Evolutionary conservation across 164 flowering plant genomes (phyloP).

Genomic region (Hamamelis virginiana): DNA sequence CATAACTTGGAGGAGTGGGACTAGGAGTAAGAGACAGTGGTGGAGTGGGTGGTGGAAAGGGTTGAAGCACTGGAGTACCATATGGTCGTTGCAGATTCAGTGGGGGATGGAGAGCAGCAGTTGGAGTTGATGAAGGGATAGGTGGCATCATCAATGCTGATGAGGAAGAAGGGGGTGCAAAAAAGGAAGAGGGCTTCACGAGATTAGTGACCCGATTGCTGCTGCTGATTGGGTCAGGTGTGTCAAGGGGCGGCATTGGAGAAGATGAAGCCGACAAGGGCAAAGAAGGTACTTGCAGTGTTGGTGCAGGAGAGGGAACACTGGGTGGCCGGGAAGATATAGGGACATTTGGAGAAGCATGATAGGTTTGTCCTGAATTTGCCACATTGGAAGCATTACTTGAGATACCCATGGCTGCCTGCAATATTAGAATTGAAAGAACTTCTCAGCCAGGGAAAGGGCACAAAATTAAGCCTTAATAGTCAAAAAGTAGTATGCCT

Average conservation of each 20-base stretch:
- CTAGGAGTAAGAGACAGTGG: conserved; percentile 46
- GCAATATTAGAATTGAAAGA: conserved; percentile 22
- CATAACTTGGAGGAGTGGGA: conserved; percentile 21
- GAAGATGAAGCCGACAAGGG: conserved; percentile 26
- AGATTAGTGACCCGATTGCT: conserved; percentile 33
- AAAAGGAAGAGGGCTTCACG: conserved; percentile 50
- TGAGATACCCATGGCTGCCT: conserved; percentile 39
- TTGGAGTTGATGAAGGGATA: conserved; percentile 30
- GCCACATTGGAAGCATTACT: conserved; percentile 24
- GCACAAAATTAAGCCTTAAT: not conserved
- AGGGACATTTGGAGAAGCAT: conserved; percentile 24
- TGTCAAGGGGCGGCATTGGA: conserved; percentile 15
- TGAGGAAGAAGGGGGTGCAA: conserved; percentile 35
- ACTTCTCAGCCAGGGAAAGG: not conserved
- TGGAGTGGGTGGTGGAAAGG: conserved; percentile 57
- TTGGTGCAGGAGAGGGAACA: conserved; percentile 23
- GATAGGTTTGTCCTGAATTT: conserved; percentile 31
- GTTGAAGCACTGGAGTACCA: conserved; percentile 54
- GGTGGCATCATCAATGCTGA: conserved; percentile 34
- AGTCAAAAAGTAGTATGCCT: too few relatives aligned
- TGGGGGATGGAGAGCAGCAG: conserved; percentile 31
- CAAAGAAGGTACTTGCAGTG: conserved; percentile 22
- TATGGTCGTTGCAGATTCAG: conserved; percentile 38
- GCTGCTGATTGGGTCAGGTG: conserved; percentile 23
- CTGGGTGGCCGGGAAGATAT: conserved; percentile 20